Conservation (phyloP, 2,329 filamentous ascomycete genomes). For the Pseudocercospora crystallina region DNA sequence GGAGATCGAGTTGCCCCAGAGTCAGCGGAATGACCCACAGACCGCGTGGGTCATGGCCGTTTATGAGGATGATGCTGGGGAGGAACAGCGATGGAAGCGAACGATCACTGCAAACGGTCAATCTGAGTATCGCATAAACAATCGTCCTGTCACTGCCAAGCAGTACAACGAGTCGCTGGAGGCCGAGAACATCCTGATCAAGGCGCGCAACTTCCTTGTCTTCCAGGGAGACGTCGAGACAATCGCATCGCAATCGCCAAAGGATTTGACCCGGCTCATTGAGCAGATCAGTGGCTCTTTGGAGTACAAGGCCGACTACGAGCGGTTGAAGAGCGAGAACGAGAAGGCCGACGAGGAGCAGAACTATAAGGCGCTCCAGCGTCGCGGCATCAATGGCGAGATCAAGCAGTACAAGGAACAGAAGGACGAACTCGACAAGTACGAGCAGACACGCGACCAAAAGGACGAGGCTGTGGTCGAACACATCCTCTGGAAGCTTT, state of each 20-base stretch:
- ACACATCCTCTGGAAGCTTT: constrained; percentile 95
- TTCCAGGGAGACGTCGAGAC: constrained; percentile 98
- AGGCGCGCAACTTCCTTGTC: constrained; percentile 94
- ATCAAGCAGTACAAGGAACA: constrained; percentile 98
- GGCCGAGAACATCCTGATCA: constrained; percentile 93
- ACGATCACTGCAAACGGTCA: constrained; percentile 83
- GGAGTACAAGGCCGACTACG: constrained; percentile 92
- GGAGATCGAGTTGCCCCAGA: constrained; percentile 55
- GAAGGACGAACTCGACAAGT: constrained; percentile 92
- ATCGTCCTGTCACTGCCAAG: constrained; percentile 79
- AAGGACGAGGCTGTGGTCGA: constrained; percentile 88
- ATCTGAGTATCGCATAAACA: constrained; percentile 97
- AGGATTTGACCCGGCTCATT: constrained; percentile 87
- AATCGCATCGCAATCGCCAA: constrained; percentile 91
- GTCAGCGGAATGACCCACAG: constrained; percentile 76
- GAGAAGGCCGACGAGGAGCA: constrained; percentile 88
- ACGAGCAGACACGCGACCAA: constrained; percentile 85
- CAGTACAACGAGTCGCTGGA: constrained; percentile 94
- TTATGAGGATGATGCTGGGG: constrained; percentile 94
- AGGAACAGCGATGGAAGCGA: constrained; percentile 94
- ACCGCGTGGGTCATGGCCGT: constrained; percentile 99
- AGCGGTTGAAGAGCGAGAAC: constrained; percentile 79
- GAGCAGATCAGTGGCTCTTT: constrained; percentile 97
- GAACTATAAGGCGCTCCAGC: constrained; percentile 80
- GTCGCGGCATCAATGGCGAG: constrained; percentile 93